Evolutionary conservation across 495 filamentous ascomycete genomes (phyloP).

Genomic region (Poronia punctata): DNA sequence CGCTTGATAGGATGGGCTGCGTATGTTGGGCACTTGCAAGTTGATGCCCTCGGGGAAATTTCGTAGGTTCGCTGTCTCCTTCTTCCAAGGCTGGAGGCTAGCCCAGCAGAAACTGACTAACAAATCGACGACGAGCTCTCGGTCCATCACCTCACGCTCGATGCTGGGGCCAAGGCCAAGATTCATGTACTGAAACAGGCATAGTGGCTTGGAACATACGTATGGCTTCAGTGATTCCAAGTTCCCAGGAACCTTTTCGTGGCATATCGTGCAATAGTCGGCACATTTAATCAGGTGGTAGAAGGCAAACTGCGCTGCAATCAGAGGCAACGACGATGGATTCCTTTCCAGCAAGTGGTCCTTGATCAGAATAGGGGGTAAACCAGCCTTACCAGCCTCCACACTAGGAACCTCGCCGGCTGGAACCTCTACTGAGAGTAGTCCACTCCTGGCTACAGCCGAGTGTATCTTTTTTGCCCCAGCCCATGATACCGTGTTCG

Average conservation of each 20-base stretch:
- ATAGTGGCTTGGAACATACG: slow-evolving; percentile 74
- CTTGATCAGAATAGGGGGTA: slow-evolving; percentile 8
- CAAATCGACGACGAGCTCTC: slow-evolving; percentile 81
- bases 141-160: slow-evolving; percentile 73
- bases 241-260: slow-evolving; percentile 58
- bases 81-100: slow-evolving; percentile 24
- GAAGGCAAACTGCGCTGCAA: slow-evolving; percentile 74
- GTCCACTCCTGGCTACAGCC: not conserved
- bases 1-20: too few relatives aligned
- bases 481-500: slow-evolving; percentile 55
- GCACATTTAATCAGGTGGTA: slow-evolving; percentile 77
- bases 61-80: slow-evolving; percentile 29
- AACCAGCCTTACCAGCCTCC: slow-evolving; percentile 2
- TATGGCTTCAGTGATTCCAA: slow-evolving; percentile 90
- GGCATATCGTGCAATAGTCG: slow-evolving; percentile 83
- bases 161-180: slow-evolving; percentile 79
- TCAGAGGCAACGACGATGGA: slow-evolving; percentile 55
- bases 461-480: slow-evolving; percentile 54
- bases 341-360: slow-evolving; percentile 13
- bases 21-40: slow-evolving; percentile 53
- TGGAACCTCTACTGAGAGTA: too few relatives aligned
- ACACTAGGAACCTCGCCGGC: too few relatives aligned
- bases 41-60: slow-evolving; percentile 65
- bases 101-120: slow-evolving; percentile 76
- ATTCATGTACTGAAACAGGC: slow-evolving; percentile 88